Conservation (phyloP, 2,329 filamentous ascomycete genomes). For the Parascedosporium putredinis region DNA sequence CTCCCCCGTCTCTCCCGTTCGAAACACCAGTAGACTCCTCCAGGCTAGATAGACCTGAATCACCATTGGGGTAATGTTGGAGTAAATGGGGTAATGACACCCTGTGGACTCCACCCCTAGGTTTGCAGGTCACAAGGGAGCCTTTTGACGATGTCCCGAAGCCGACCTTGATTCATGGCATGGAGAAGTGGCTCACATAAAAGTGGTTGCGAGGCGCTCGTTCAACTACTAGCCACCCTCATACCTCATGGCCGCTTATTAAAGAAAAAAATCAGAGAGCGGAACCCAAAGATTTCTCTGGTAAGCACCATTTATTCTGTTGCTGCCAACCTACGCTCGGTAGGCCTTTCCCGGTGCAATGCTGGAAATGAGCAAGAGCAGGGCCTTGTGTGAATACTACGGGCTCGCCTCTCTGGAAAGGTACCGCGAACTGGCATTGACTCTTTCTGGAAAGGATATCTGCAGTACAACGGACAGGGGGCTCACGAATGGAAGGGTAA, state of each 20-base stretch:
- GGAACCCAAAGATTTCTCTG: too few species aligned
- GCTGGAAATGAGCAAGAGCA: background rate
- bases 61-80: background rate
- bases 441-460: too few species aligned
- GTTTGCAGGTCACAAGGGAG: background rate
- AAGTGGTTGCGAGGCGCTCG: background rate
- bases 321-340: background rate
- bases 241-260: too few species aligned
- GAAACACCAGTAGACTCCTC: too few species aligned
- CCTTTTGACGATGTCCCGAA: background rate
- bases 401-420: too few species aligned
- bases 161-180: background rate
- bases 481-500: background rate
- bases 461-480: background rate
- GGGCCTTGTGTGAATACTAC: background rate
- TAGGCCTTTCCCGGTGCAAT: background rate
- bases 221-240: background rate
- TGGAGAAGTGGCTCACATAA: background rate
- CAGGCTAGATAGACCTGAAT: background rate
- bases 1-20: too few species aligned
- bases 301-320: background rate
- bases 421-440: too few species aligned
- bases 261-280: too few species aligned
- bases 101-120: background rate
- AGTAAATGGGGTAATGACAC: conserved; percentile 1